Evolutionary conservation across 495 filamentous ascomycete genomes (phyloP).

Genomic region (Podospora comata): DNA sequence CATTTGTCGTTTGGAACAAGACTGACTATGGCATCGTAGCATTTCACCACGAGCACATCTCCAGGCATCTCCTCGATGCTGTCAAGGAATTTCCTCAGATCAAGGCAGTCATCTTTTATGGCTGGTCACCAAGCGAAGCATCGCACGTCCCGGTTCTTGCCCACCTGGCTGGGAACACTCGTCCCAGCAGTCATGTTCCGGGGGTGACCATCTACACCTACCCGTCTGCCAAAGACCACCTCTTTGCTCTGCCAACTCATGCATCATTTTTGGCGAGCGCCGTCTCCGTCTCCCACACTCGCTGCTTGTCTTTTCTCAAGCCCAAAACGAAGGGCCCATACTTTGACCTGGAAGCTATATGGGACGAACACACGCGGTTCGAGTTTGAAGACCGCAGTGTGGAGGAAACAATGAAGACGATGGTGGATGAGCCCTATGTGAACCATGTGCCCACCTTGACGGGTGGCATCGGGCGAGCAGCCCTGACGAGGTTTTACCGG

Average conservation of each 20-base stretch:
- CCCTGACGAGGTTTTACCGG: slow-evolving; percentile 69
- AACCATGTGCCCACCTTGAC: slow-evolving; percentile 60
- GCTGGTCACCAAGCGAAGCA: neutral
- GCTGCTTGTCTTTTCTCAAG: slow-evolving; percentile 51
- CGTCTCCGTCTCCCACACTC: slow-evolving; percentile 50
- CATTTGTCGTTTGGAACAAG: neutral
- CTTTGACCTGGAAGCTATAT: slow-evolving; percentile 60
- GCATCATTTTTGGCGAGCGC: slow-evolving; percentile 36
- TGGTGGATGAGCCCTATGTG: slow-evolving; percentile 59
- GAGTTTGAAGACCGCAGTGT: slow-evolving; percentile 55
- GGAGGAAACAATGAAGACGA: slow-evolving; percentile 56
- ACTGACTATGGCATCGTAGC: neutral
- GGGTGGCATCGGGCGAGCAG: slow-evolving; percentile 67
- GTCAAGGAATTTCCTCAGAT: slow-evolving; percentile 27
- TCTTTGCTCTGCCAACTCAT: slow-evolving; percentile 45
- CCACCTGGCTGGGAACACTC: slow-evolving; percentile 17
- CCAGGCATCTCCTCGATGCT: slow-evolving; percentile 2
- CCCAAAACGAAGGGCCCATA: slow-evolving; percentile 48
- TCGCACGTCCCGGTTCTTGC: slow-evolving; percentile 19
- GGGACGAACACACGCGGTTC: slow-evolving; percentile 56
- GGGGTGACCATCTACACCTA: slow-evolving; percentile 31
- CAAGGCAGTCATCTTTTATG: slow-evolving; percentile 36
- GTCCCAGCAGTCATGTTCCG: neutral
- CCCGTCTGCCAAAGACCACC: slow-evolving; percentile 19
- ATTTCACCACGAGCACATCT: neutral